Base-by-base conservation (phyloP, 2,329 filamentous ascomycete species). In the Hymenoscyphus repandus region DNA sequence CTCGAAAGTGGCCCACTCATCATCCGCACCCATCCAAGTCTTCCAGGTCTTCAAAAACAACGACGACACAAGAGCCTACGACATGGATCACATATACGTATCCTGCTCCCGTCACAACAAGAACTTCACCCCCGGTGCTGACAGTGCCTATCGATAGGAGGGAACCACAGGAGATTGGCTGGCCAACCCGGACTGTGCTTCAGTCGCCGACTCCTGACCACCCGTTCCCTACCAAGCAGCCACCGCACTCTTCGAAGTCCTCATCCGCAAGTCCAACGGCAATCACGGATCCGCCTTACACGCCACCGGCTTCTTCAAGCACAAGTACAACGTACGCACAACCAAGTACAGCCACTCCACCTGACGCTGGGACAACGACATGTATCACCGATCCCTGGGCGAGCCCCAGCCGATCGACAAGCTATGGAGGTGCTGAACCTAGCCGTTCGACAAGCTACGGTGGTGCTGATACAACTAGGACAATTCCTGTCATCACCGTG, bases 161-260 rank as follows among this genome's bases (percentile, higher is more conserved):
- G 41, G 44, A 51, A 5, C 52, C 52, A 22, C 52, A 54, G 30
- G 39, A 7, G 5, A 47, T 54, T 27, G 52, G 45, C 4, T 44
- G 15, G 18, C 49, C 49, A 17, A 48, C 46, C 12, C 30, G 41
- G 22, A 48, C 33, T 11, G 44, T 47, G 12, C 22, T 41, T 15
- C 6, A 45, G 32, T 11, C 20, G 39, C 48, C 42, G 31, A 31
- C 22, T 22, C 36, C 34, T 13, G 9, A 17, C 7, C 11, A 27
- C 10, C 40, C 40, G n/a, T n/a, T 22, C 5, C 13, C 30, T 27
- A n/a, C 7, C 6, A 15, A 18, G 27, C 11, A 17, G 15, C 18
- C 40, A n/a, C 10, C 40, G 12, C 40, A 32, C 15, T 39, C n/a
- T 5, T 13, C 36, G 12, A 12, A 6, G 6, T 11, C n/a, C 6